Evolutionary conservation across 2,329 filamentous ascomycete genomes (phyloP).

Genomic region (Pseudogymnoascus sp.): DNA sequence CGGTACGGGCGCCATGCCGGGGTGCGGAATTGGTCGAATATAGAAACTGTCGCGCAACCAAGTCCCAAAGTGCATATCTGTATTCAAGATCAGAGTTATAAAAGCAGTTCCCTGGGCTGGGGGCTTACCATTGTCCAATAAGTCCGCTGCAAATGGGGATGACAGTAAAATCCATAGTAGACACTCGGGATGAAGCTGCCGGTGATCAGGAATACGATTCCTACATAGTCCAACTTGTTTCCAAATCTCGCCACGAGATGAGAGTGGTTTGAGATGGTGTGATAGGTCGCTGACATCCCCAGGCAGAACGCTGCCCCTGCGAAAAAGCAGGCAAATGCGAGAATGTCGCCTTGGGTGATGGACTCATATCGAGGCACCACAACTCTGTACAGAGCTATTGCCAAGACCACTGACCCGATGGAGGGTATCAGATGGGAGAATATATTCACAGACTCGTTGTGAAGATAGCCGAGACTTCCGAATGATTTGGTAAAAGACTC

Average conservation of each 20-base stretch:
- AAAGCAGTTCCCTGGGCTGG: not conserved
- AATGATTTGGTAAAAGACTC: constrained; percentile 51
- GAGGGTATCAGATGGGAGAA: constrained; percentile 52
- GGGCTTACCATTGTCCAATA: constrained; percentile 67
- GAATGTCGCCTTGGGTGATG: constrained; percentile 54
- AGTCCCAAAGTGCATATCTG: constrained; percentile 71
- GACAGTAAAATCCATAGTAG: constrained; percentile 76
- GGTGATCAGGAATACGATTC: constrained; percentile 85
- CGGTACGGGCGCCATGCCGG: constrained; percentile 78
- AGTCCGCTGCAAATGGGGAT: constrained; percentile 51
- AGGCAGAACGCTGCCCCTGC: constrained; percentile 62
- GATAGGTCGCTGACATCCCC: constrained; percentile 77
- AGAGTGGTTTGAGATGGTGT: constrained; percentile 80
- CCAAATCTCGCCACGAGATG: constrained; percentile 68
- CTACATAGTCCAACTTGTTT: constrained; percentile 90
- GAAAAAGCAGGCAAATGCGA: constrained; percentile 73
- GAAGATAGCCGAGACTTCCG: constrained; percentile 50
- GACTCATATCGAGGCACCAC: constrained; percentile 58
- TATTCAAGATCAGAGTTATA: not conserved
- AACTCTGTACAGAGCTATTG: constrained; percentile 44
- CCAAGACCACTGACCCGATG: constrained; percentile 54
- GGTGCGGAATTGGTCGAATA: constrained; percentile 75
- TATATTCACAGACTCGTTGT: constrained; percentile 60
- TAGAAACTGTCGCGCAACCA: constrained; percentile 68
- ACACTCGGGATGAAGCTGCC: constrained; percentile 84